phyloP scores from a whole-genome alignment of 768 basidiomycete species.

The Inosperma sp. region DNA sequence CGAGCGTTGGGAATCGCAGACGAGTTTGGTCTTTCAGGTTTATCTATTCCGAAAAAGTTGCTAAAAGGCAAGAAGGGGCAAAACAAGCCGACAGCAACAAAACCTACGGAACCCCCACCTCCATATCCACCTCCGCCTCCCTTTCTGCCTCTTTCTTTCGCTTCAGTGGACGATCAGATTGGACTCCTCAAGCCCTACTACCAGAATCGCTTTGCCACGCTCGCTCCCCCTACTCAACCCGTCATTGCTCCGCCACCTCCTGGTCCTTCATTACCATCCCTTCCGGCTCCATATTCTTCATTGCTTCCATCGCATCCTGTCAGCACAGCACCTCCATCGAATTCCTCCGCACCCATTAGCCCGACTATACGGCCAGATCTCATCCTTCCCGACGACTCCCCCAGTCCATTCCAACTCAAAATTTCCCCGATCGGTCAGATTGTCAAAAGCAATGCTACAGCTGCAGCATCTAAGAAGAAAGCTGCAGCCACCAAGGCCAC shows the following conservation, averaged over 20 bases:
- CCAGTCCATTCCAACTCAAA: slow-evolving; percentile 56
- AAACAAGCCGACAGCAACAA: slow-evolving; percentile 42
- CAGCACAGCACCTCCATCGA: slow-evolving; percentile 12
- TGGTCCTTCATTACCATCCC: slow-evolving; percentile 19
- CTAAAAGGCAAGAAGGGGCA: slow-evolving; percentile 59
- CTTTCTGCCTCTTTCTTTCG: slow-evolving; percentile 65
- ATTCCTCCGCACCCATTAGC: slow-evolving; percentile 13
- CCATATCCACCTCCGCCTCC: slow-evolving; percentile 84
- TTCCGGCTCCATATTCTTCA: slow-evolving; percentile 15
- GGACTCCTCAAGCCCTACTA: slow-evolving; percentile 81
- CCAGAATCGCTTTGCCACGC: slow-evolving; percentile 46
- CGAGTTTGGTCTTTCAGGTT: slow-evolving; percentile 73
- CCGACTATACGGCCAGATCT: slow-evolving; percentile 23
- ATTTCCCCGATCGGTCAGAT: slow-evolving; percentile 80
- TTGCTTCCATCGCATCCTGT: slow-evolving; percentile 12
- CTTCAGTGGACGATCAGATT: slow-evolving; percentile 72
- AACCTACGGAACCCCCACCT: slow-evolving; percentile 69
- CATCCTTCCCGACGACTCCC: slow-evolving; percentile 61
- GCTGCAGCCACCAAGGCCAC: slow-evolving; percentile 20
- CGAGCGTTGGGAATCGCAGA: slow-evolving; percentile 83
- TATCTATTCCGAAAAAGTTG: slow-evolving; percentile 74
- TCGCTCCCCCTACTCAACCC: slow-evolving; percentile 30
- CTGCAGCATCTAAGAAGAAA: slow-evolving; percentile 61
- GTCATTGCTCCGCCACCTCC: slow-evolving; percentile 19
- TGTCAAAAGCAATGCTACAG: slow-evolving; percentile 43